These are phyloP conservation scores for Russula griseocarnosa DNA, from an alignment of 768 basidiomycete species.

Conservation along the genomic window DNA sequence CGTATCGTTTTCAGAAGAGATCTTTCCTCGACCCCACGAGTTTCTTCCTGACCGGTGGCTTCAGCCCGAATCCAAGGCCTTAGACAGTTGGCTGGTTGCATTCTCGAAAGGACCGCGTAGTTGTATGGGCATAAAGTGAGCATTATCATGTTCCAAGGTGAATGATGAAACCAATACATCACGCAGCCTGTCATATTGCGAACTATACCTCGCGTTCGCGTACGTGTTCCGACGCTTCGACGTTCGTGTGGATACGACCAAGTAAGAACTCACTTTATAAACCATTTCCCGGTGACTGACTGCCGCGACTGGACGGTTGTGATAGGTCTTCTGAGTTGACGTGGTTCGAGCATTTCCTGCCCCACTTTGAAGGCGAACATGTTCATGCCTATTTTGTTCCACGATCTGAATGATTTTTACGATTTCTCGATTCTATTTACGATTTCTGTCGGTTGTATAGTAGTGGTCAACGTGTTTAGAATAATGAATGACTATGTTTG, in stretches of 20 bases:
- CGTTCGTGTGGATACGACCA: constrained; percentile 15
- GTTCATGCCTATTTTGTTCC: constrained; percentile 19
- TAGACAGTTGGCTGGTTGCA: constrained; percentile 22
- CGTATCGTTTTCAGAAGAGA: constrained; percentile 14
- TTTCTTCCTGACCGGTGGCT: constrained; percentile 29
- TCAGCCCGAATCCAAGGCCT: background rate
- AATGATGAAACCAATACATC: background rate
- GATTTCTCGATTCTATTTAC: background rate
- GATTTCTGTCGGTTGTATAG: background rate
- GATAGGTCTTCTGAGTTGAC: constrained; percentile 13
- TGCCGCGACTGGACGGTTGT: background rate
- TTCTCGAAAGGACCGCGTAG: constrained; percentile 30
- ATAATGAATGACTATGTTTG: no score
- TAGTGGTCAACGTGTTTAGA: no score
- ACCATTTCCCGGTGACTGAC: background rate
- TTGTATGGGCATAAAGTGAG: constrained; percentile 30
- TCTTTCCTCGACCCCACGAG: constrained; percentile 22
- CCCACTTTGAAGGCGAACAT: constrained; percentile 14
- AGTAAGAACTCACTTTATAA: background rate
- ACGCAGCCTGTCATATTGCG: constrained; percentile 27
- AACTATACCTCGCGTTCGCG: constrained; percentile 28
- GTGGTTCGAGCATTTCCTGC: constrained; percentile 17
- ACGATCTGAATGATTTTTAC: constrained; percentile 4
- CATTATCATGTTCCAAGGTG: background rate
- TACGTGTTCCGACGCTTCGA: constrained; percentile 30